Conservation (phyloP, 176 grass and related monocot genomes). For the Neostapfia colusana region DNA sequence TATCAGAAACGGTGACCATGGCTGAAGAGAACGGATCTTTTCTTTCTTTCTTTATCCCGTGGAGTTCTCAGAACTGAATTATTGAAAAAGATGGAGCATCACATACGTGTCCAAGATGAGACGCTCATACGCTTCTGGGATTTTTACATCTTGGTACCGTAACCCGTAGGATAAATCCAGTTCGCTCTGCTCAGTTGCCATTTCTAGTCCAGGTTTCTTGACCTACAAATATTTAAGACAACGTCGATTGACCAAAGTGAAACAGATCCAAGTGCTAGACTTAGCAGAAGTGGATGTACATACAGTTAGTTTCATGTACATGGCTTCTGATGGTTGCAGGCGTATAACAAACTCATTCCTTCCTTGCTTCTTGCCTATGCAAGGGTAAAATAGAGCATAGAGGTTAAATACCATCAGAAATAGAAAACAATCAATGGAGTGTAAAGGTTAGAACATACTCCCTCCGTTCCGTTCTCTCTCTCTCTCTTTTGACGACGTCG, state of each 20-base stretch:
- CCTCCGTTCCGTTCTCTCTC: background rate
- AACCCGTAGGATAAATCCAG: conserved; percentile 92
- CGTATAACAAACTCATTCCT: conserved; percentile 98
- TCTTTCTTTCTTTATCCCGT: background rate
- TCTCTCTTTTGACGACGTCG: too few relatives aligned
- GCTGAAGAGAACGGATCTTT: background rate
- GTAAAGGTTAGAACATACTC: background rate
- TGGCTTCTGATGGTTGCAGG: conserved; percentile 87
- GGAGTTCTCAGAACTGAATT: background rate
- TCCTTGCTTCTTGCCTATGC: conserved; percentile 89
- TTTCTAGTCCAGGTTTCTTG: conserved; percentile 95
- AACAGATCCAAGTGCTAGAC: background rate
- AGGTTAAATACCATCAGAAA: background rate
- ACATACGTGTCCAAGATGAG: conserved; percentile 92
- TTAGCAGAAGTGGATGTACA: conserved; percentile 31
- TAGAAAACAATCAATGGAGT: background rate
- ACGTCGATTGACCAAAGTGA: background rate
- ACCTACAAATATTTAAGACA: conserved; percentile 54
- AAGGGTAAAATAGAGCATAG: conserved; percentile 25
- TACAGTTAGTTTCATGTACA: conserved; percentile 99
- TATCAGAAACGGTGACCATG: background rate
- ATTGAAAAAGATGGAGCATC: background rate
- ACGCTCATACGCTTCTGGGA: conserved; percentile 96
- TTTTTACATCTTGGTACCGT: conserved; percentile 75
- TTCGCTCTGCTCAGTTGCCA: conserved; percentile 94